phyloP scores from a whole-genome alignment of 139 green algal genomes.

The Tetradesmus obliquus region DNA sequence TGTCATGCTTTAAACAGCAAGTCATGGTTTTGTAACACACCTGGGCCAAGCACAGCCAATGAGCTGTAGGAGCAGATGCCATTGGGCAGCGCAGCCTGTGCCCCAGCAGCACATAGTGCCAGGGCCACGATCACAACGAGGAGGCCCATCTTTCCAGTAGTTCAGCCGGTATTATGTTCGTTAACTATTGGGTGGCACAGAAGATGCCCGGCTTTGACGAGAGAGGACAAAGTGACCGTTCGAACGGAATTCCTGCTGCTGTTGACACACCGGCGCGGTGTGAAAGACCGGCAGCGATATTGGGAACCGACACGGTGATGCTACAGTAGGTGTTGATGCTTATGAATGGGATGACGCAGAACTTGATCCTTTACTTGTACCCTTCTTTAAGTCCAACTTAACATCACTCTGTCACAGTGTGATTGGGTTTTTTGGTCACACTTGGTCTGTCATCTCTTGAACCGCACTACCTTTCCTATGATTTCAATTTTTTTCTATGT shows the following conservation, averaged over 20 bases:
- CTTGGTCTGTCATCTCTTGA: no score
- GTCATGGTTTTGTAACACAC: background rate
- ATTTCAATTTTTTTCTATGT: no score
- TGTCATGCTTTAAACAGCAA: background rate
- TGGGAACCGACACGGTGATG: no score
- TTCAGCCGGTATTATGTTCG: no score
- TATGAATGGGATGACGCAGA: no score
- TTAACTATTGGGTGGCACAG: background rate
- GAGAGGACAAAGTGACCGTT: no score
- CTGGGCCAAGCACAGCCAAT: conserved; percentile 20
- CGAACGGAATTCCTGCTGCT: background rate
- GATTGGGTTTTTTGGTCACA: no score
- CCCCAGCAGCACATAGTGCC: background rate
- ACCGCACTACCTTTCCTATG: no score
- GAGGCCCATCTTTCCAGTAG: background rate
- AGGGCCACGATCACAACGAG: background rate
- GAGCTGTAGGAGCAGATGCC: conserved; percentile 25
- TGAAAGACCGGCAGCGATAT: background rate
- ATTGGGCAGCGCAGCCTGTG: conserved; percentile 7
- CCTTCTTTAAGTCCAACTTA: no score
- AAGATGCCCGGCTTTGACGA: background rate
- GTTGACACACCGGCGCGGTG: background rate
- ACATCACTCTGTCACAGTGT: no score
- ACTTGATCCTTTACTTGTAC: no score
- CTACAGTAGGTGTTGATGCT: no score